phyloP scores from a whole-genome alignment of 2,329 filamentous ascomycete genomes.

The Neopestalotiopsis sp. region DNA sequence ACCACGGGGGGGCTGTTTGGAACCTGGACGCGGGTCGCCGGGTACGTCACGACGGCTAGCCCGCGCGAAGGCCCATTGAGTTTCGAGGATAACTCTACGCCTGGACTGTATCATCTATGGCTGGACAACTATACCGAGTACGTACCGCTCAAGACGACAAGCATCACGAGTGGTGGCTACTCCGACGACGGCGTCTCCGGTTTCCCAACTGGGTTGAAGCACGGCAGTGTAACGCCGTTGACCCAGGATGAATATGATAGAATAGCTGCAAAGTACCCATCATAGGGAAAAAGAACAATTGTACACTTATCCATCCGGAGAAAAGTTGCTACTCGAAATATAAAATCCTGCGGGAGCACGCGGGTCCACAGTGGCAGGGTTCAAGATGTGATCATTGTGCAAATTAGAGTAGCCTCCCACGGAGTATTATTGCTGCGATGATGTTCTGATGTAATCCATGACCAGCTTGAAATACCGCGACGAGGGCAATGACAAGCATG shows the following conservation, averaged over 20 bases:
- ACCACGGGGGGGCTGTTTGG: slow-evolving; percentile 51
- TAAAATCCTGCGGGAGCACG: no score
- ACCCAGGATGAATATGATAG: slow-evolving; percentile 46
- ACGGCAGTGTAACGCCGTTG: slow-evolving; percentile 51
- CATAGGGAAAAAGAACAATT: slow-evolving; percentile 16
- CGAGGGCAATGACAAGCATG: background rate
- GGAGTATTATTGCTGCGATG: background rate
- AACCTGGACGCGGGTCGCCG: slow-evolving; percentile 47
- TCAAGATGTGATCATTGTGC: no score
- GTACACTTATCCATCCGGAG: no score
- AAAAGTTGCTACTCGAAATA: no score
- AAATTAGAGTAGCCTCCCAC: no score
- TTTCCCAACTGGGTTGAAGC: slow-evolving; percentile 51
- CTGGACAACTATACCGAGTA: slow-evolving; percentile 52
- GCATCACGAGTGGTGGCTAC: slow-evolving; percentile 45
- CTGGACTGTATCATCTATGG: slow-evolving; percentile 44
- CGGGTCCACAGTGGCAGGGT: no score
- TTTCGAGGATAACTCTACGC: slow-evolving; percentile 41
- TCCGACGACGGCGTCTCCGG: slow-evolving; percentile 38
- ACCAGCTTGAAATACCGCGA: no score
- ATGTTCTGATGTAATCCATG: background rate
- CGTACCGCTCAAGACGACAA: slow-evolving; percentile 46
- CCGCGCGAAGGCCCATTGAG: slow-evolving; percentile 43
- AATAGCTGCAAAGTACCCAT: slow-evolving; percentile 27
- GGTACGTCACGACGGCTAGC: slow-evolving; percentile 37